Evolutionary conservation across 2,329 filamentous ascomycete genomes (phyloP).

Genomic region (Talaromyces piceae): DNA sequence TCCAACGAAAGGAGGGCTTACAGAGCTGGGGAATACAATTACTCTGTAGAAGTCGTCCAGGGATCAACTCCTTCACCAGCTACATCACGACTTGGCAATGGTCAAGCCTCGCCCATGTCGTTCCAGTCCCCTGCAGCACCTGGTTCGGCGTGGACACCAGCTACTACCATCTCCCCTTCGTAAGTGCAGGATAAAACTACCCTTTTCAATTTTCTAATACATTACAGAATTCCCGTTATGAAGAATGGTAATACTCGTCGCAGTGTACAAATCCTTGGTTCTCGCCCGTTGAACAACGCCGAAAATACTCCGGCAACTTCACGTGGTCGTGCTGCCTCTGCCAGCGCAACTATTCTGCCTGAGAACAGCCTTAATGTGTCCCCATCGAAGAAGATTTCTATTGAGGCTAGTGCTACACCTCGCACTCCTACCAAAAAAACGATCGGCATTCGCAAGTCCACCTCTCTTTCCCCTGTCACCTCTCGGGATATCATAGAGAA

Average conservation of each 20-base stretch:
- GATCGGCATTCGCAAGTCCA: conserved; percentile 27
- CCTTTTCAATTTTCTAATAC: conserved; percentile 20
- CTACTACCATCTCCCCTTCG: conserved; percentile 42
- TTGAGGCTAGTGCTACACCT: conserved; percentile 23
- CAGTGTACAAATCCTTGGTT: conserved; percentile 28
- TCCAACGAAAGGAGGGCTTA: conserved; percentile 93
- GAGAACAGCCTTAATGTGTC: conserved; percentile 25
- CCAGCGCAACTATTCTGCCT: conserved; percentile 22
- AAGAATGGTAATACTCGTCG: conserved; percentile 30
- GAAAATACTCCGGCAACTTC: conserved; percentile 31
- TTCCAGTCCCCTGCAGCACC: conserved; percentile 37
- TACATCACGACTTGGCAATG: conserved; percentile 34
- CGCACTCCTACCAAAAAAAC: conserved; percentile 36
- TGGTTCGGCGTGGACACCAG: conserved; percentile 39
- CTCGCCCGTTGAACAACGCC: conserved; percentile 25
- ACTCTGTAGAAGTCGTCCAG: conserved; percentile 41
- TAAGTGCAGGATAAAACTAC: conserved; percentile 22
- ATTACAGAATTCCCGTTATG: conserved; percentile 28
- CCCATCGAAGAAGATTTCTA: conserved; percentile 26
- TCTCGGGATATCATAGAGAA: conserved; percentile 32
- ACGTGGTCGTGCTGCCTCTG: conserved; percentile 21
- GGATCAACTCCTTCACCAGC: conserved; percentile 38
- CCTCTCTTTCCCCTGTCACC: conserved; percentile 31
- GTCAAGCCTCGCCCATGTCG: conserved; percentile 35
- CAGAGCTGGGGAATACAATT: conserved; percentile 89